Base-by-base conservation (phyloP, 306 rosid genomes). In the Dryas alaskensis region DNA sequence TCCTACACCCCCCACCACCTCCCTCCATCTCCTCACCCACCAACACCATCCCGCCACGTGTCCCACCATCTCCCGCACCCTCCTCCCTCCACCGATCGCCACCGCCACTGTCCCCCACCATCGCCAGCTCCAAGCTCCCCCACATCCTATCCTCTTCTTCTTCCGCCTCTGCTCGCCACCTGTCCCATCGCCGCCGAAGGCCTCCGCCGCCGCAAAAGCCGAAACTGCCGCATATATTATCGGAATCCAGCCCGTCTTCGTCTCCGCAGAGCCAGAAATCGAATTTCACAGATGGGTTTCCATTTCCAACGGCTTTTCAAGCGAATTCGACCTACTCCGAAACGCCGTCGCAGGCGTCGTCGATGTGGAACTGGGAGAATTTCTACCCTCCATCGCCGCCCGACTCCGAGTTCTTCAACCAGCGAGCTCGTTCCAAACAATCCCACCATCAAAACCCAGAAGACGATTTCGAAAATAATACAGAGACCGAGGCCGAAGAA, bases 371-470 rank as follows among this genome's bases (percentile, higher is more conserved):
- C 79, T 95, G 99, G 99, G 99, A 95, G 51, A 95, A 87, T 46
- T 90, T 90, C 84, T 86, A 82, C 51, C 99, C 99, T 74, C 99
- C 99, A 8, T 93, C 99, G 0, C 99, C 99, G 9, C 99, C 99
- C 0, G 85, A 73, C 63, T 95, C 99, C 8, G 99, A 95, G 75
- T 88, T 82, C 84, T 92, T 83, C 75, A 85, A 79, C 39, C 79
- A 60, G 27, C 88, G 82, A 31, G 37, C 37, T 31, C 37, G 37
- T 2, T 31, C 37, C 37, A 31, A 31, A 62, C 45, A 62, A 39
- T 54, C 74, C 25, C 69, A 42, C 45, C 67, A 47, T 40, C 17
- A 40, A 73, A 62, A 70, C 45, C 13, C 70, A 8, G 72, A 69
- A 8, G 77, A 79, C 25, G 59, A 58, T 70, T 84, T 78, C 4